Evolutionary conservation across 2,329 filamentous ascomycete genomes (phyloP), one percentile per base, ranked within the genome.

Genomic region (Aspergillus felis): DNA sequence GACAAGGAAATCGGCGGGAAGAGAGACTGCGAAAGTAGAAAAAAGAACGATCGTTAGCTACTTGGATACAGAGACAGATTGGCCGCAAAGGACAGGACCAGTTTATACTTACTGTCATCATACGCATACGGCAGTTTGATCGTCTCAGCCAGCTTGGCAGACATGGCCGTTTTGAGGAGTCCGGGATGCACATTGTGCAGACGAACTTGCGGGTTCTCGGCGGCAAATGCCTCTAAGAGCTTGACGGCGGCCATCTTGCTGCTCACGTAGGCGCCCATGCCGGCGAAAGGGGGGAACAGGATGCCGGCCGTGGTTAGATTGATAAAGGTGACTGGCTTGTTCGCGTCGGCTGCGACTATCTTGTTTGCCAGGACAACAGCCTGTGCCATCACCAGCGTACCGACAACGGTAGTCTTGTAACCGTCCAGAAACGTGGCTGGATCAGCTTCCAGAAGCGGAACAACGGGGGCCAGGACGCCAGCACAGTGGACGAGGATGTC

Each of bases 1-100:
- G 5, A 78, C 67, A 22, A 58, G 61, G 50, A 71, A 71, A 28
- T 64, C 54, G 1, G 64, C 68, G 0, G 66, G 63, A 10, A 69
- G 61, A 41, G 61, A 63, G 32, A 65, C 64, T 67, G 28, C 44
- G 29, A 10, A 49, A 49, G 42, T 1, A 54, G 38, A 32, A 46
- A 42, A 41, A 54, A 53, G 25, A 29, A 7, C 48, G 38, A 22
- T 41, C 14, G 8, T 54, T 54, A 49, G 52, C 41, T 49, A 27
- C 14, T 54, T 38, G 28, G 20, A 41, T 12, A 49, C 20, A 41
- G 4, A 54, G 3, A 49, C 20, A n/a, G 22, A 54, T 2, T 35
- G 48, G 44, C 44, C 28, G 47, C 9, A 29, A 51, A 54, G 17
- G 42, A 41, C 20, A 42, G 47, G 42, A 10, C 47, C 49, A 28